Conservation (phyloP, 1,139 yeast genomes). For the Nadsonia starkeyi-henricii region DNA sequence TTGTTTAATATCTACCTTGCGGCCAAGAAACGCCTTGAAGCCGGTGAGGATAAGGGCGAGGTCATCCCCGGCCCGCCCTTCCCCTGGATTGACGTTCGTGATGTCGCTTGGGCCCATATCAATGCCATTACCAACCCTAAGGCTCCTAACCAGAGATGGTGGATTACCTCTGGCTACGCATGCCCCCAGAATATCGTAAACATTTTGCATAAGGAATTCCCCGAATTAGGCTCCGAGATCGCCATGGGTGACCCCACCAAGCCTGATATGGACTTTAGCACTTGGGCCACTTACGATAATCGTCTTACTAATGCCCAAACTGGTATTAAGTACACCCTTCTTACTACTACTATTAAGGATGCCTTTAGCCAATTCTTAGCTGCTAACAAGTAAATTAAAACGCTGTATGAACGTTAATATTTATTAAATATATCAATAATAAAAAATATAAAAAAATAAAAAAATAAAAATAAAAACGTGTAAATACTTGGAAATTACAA, state of each 20-base stretch:
- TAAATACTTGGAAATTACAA: no score
- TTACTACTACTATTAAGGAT: slow-evolving; percentile 3
- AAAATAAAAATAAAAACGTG: no score
- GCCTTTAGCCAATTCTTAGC: not conserved
- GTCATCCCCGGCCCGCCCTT: slow-evolving; percentile 6
- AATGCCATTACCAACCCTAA: slow-evolving; percentile 24
- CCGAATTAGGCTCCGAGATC: slow-evolving; percentile 25
- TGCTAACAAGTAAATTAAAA: no score
- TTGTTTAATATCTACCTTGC: slow-evolving; percentile 22
- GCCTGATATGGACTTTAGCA: not conserved
- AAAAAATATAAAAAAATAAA: no score
- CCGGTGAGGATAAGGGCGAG: slow-evolving; percentile 6
- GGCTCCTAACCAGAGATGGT: slow-evolving; percentile 29
- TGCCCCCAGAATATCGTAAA: slow-evolving; percentile 24
- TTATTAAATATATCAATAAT: no score
- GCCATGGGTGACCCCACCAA: slow-evolving; percentile 14
- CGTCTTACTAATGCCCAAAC: slow-evolving; percentile 3
- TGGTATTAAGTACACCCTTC: slow-evolving; percentile 2
- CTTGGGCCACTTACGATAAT: slow-evolving; percentile 1
- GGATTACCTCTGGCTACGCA: slow-evolving; percentile 26
- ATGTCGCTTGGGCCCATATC: slow-evolving; percentile 39
- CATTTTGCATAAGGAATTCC: slow-evolving; percentile 24
- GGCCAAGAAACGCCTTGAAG: slow-evolving; percentile 21
- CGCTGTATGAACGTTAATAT: no score
- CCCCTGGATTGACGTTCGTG: slow-evolving; percentile 35